Base-by-base conservation (phyloP, 2,329 filamentous ascomycete genomes). In the Trichophyton rubrum region DNA sequence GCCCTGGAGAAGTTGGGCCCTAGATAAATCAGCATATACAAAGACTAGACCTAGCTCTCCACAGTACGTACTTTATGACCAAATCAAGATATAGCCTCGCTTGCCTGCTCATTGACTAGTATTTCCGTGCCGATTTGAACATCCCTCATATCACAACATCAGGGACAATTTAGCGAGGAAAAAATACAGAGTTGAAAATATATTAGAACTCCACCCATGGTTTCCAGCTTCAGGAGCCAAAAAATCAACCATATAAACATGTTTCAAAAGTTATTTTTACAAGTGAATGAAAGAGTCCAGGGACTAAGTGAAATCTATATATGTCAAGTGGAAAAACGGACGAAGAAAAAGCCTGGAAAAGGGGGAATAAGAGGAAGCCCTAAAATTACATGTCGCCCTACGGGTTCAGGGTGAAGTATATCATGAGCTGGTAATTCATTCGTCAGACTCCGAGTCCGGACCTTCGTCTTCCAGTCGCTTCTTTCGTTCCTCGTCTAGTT, bases 1-100 rank as follows among this genome's bases (percentile, higher is more conserved):
- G 86, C 88, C 63, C 77, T 99, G 71, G 89, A 95, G 78, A 99
- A 97, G 81, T 80, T 99, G 68, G 93, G 93, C 13, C 89, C 90
- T 58, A 86, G 92, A 83, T 93, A 81, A 55, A 55, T 15, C 51
- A 55, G 72, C 49, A 59, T 45, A 45, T 49, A 59, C 41, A 15
- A 27, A 59, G 22, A 55, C 27, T 35, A 55, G 13, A 20, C 51
- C 27, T 55, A 27, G 30, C 27, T 55, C 27, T n/a, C 8, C 24
- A 6, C 27, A 55, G 15, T 27, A 55, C n/a, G n/a, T 35, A 53
- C 51, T 20, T 55, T 24, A 51, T 27, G 45, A 51, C 56, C 56
- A 58, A 38, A 41, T 30, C 27, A 40, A 58, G 38, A 43, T 41
- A 58, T 17, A 41, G 35, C 22, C 56, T 27, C 15, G 6, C 41